phyloP scores from a whole-genome alignment of 169 alveolate genomes.

The Cryptosporidium sp. region DNA sequence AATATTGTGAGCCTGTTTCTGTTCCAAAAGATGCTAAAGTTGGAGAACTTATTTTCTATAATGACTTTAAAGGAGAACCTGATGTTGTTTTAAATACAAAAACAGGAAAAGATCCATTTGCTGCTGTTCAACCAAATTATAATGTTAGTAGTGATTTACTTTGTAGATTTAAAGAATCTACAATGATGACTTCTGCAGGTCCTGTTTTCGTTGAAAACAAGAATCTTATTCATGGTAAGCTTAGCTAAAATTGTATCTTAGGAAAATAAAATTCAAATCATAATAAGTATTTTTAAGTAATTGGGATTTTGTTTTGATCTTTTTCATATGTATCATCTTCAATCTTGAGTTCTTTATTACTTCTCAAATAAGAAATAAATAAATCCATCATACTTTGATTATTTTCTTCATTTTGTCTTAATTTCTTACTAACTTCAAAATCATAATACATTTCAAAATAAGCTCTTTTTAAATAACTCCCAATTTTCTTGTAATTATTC shows the following conservation, averaged over 20 bases:
- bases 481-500: background rate
- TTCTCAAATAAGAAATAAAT: constrained; percentile 26
- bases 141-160: constrained; percentile 17
- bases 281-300: background rate
- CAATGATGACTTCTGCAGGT: constrained; percentile 65
- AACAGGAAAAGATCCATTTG: constrained; percentile 84
- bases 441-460: constrained; percentile 23
- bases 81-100: constrained; percentile 82
- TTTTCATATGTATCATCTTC: background rate
- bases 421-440: background rate
- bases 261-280: background rate
- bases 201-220: constrained; percentile 62
- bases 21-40: constrained; percentile 76
- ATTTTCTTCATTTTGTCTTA: background rate
- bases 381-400: background rate
- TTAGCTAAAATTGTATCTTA: constrained; percentile 1
- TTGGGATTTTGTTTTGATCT: background rate
- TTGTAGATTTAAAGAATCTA: constrained; percentile 55
- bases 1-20: constrained; percentile 78
- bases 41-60: constrained; percentile 80
- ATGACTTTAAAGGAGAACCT: constrained; percentile 82
- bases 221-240: background rate
- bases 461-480: background rate
- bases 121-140: constrained; percentile 80
- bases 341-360: background rate